phyloP scores from a whole-genome alignment of 2,329 filamentous ascomycete genomes.

The Colletotrichum orbiculare region DNA sequence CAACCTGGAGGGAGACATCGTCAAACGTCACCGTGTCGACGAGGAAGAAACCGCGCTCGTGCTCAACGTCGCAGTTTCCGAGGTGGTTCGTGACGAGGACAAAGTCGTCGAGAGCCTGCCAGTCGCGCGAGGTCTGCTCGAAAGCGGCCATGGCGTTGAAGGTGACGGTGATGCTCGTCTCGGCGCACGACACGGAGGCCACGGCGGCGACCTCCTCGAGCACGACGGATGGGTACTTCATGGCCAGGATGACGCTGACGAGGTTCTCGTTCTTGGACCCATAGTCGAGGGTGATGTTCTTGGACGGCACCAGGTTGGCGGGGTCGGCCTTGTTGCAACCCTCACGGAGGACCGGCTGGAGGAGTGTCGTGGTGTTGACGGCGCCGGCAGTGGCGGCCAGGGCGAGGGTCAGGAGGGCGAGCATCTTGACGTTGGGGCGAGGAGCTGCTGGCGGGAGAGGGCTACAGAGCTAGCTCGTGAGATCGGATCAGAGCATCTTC shows the following conservation, averaged over 20 bases:
- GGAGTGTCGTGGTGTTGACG: slow-evolving; percentile 28
- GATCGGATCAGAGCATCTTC: not conserved
- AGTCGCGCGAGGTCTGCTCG: slow-evolving; percentile 37
- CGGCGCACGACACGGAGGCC: slow-evolving; percentile 66
- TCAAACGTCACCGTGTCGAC: slow-evolving; percentile 36
- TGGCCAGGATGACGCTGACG: slow-evolving; percentile 63
- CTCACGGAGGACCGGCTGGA: slow-evolving; percentile 14
- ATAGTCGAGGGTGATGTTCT: slow-evolving; percentile 54
- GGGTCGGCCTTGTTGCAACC: slow-evolving; percentile 23
- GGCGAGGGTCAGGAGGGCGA: slow-evolving; percentile 26
- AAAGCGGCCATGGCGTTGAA: slow-evolving; percentile 38
- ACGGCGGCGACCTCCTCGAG: slow-evolving; percentile 55
- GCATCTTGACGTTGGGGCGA: slow-evolving; percentile 18
- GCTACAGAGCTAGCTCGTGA: slow-evolving; percentile 2
- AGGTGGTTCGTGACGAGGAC: slow-evolving; percentile 41
- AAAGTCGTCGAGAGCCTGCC: slow-evolving; percentile 38
- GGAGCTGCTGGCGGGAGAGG: slow-evolving; percentile 1
- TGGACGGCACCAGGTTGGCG: slow-evolving; percentile 33
- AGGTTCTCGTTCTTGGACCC: slow-evolving; percentile 55
- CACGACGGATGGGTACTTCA: slow-evolving; percentile 45
- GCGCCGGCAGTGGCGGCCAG: slow-evolving; percentile 24
- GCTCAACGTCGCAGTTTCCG: slow-evolving; percentile 38
- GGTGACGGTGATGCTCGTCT: slow-evolving; percentile 53
- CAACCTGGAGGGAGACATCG: slow-evolving; percentile 35
- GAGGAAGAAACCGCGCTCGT: slow-evolving; percentile 40